These are phyloP conservation scores for Fraxinus velutina DNA, from an alignment of 305 asterid genomes.

Conservation along the genomic window DNA sequence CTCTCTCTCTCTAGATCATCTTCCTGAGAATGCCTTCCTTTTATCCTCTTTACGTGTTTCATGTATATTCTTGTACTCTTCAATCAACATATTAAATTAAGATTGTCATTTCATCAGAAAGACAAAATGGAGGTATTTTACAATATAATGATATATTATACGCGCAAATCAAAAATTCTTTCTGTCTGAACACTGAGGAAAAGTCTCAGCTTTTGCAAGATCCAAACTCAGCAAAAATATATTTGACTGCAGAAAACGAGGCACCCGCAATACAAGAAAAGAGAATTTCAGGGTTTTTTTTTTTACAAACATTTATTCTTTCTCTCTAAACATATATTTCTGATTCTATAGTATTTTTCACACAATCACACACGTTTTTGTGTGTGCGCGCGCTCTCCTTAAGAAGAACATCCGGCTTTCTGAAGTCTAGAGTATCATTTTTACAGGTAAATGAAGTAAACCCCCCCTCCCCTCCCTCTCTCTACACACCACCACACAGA, in stretches of 20 bases:
- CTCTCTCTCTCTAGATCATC: neutral
- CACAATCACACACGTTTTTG: neutral
- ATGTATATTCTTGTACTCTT: neutral
- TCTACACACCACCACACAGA: neutral
- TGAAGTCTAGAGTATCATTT: neutral
- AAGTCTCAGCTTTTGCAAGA: neutral
- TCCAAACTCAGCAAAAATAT: neutral
- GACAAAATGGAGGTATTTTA: neutral
- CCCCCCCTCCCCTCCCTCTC: neutral
- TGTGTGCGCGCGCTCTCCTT: neutral
- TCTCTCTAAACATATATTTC: neutral
- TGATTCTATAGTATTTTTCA: neutral
- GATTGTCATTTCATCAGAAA: neutral
- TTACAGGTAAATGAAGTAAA: neutral
- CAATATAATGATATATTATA: neutral
- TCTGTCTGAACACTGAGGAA: neutral
- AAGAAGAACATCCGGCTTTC: neutral
- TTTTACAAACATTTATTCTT: neutral
- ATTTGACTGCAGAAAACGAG: neutral
- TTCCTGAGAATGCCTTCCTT: neutral
- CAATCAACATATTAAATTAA: neutral
- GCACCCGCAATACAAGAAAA: neutral
- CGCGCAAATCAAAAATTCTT: neutral
- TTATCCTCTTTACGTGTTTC: neutral
- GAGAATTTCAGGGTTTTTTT: neutral